Conservation (phyloP, 306 rosid genomes). For the Crotalaria pallida region DNA sequence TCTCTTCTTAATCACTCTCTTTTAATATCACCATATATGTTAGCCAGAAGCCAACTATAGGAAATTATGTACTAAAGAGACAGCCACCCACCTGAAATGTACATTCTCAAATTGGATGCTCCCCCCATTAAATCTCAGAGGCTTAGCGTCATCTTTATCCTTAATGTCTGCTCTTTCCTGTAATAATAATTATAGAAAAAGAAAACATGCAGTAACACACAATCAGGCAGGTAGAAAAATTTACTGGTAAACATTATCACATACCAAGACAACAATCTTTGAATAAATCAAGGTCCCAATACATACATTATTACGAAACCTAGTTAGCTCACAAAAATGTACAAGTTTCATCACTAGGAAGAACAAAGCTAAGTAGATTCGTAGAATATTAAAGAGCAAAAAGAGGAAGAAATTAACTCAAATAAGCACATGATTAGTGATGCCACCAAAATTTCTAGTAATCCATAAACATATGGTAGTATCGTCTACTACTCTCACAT, state of each 20-base stretch:
- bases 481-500: not conserved
- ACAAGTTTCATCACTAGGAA: not conserved
- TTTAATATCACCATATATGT: not conserved
- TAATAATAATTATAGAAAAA: slow-evolving; percentile 3
- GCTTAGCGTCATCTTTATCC: slow-evolving; percentile 61
- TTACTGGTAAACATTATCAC: not conserved
- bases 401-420: not conserved
- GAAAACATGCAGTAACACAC: not conserved
- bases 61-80: slow-evolving; percentile 14
- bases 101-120: slow-evolving; percentile 67
- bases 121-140: slow-evolving; percentile 66
- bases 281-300: slow-evolving; percentile 4
- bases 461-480: not conserved
- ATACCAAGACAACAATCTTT: not conserved
- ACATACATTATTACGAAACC: not conserved
- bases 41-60: slow-evolving; percentile 12
- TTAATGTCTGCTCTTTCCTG: slow-evolving; percentile 83
- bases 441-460: not conserved
- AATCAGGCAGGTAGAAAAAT: slow-evolving; percentile 19
- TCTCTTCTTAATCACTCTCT: not conserved
- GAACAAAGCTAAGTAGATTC: slow-evolving; percentile 9
- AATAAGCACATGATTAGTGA: not conserved
- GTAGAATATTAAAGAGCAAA: not conserved
- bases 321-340: slow-evolving; percentile 2
- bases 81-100: slow-evolving; percentile 62